Evolutionary conservation across 805 yeast species (phyloP).

Genomic region (Torulaspora microellipsoides): DNA sequence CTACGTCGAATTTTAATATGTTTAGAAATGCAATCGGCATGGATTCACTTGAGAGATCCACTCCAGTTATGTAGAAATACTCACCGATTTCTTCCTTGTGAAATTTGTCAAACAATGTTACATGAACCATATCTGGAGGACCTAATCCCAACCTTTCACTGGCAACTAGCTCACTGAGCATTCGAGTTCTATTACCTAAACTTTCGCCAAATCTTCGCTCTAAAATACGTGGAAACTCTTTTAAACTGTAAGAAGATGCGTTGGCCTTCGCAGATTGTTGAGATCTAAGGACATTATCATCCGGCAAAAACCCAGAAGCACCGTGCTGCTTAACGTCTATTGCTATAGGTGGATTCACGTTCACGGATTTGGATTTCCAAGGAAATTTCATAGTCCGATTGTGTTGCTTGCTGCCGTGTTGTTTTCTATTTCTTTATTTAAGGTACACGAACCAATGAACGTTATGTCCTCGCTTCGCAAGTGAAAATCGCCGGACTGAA

Average conservation of each 20-base stretch:
- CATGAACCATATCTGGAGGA: constrained; percentile 60
- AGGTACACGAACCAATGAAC: too few relatives aligned
- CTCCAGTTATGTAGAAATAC: constrained; percentile 46
- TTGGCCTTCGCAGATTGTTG: constrained; percentile 4
- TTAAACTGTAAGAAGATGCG: constrained; percentile 9
- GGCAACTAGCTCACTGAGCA: constrained; percentile 16
- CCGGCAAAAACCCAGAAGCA: constrained; percentile 15
- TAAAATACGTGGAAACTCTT: constrained; percentile 27
- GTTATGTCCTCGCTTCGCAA: too few relatives aligned
- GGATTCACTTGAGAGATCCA: constrained; percentile 42
- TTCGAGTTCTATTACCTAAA: constrained; percentile 24
- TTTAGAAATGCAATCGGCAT: constrained; percentile 48
- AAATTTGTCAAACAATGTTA: constrained; percentile 42
- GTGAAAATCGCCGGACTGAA: too few relatives aligned
- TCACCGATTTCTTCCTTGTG: constrained; percentile 45
- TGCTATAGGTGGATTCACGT: constrained; percentile 34
- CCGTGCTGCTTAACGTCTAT: constrained; percentile 7
- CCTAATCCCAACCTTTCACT: constrained; percentile 47
- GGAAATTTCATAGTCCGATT: constrained; percentile 10
- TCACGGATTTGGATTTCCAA: constrained; percentile 33
- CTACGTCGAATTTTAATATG: constrained; percentile 31
- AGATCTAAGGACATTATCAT: constrained; percentile 10
- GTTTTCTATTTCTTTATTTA: too few relatives aligned
- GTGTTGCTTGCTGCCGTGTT: too few relatives aligned
- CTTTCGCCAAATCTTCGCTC: constrained; percentile 32